Percentiles rank a stretch among this genome's conserved stretches.
Conservation (phyloP, 2,329 filamentous ascomycete genomes). For the Diatrype stigma region DNA sequence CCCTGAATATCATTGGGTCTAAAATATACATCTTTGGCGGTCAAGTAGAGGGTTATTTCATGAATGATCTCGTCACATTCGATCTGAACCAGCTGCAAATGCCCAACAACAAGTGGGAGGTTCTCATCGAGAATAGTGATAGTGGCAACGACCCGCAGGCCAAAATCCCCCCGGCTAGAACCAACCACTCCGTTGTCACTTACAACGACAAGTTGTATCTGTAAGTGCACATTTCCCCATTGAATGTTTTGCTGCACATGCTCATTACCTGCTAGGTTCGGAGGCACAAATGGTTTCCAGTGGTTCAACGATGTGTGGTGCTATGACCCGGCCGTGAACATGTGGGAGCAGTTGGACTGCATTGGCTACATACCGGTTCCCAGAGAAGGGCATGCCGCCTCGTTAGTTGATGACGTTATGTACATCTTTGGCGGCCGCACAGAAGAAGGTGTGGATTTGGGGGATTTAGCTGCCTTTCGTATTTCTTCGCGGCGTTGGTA, state of each 20-base stretch:
- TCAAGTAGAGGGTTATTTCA: slow-evolving; percentile 95
- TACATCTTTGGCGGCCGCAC: slow-evolving; percentile 97
- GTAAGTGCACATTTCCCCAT: slow-evolving; percentile 46
- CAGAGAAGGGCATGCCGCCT: slow-evolving; percentile 89
- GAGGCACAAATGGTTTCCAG: slow-evolving; percentile 88
- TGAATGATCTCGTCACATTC: slow-evolving; percentile 94
- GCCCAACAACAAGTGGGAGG: slow-evolving; percentile 88
- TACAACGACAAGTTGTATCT: slow-evolving; percentile 92
- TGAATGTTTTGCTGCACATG: neutral
- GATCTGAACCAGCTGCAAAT: slow-evolving; percentile 93
- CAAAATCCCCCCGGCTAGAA: slow-evolving; percentile 78
- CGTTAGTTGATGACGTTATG: slow-evolving; percentile 96
- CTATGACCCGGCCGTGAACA: slow-evolving; percentile 78
- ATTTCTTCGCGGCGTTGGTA: slow-evolving; percentile 88
- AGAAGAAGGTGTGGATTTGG: slow-evolving; percentile 86
- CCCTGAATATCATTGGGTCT: slow-evolving; percentile 91
- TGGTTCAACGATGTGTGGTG: slow-evolving; percentile 99
- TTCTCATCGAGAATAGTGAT: slow-evolving; percentile 74
- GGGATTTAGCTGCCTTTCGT: slow-evolving; percentile 79
- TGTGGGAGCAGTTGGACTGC: slow-evolving; percentile 86
- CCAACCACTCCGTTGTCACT: slow-evolving; percentile 89
- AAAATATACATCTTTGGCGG: slow-evolving; percentile 98
- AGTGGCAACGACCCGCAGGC: slow-evolving; percentile 55
- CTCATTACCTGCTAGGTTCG: slow-evolving; percentile 60
- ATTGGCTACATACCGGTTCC: slow-evolving; percentile 96